Evolutionary conservation across 768 basidiomycete genomes (phyloP), one percentile per base, ranked within the genome.

Genomic region (Leccinum ochraceum): DNA sequence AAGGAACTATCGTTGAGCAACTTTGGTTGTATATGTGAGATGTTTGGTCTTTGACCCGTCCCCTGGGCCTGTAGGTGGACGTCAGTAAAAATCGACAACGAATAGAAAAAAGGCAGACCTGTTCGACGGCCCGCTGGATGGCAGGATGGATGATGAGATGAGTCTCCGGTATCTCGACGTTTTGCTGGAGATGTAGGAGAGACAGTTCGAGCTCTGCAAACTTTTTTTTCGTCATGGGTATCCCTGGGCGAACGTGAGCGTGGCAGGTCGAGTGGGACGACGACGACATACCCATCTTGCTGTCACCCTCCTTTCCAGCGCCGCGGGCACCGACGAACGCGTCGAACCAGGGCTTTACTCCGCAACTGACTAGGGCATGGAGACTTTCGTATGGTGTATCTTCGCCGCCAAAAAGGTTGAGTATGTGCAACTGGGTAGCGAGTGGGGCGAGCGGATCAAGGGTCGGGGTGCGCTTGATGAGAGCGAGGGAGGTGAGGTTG

Each of bases 221-320:
- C 77, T 98, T 98, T 81, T 95, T 95, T 85, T 98, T 98, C 51
- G 96, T 95, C 83, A 97, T 93, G 3, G 97, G 97, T 60, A 99
- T 98, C 54, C 88, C 88, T 85, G 36, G 58, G 26, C 53, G 26
- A 6, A 20, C 32, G 50, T 2, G 44, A 54, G 26, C 11, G 34
- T 20, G 52, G 32, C 10, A 10, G 16, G 8, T 11, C 22, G 7
- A 3, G 34, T 44, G 42, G 42, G n/a, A 44, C 4, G 65, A 75
- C 48, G 58, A 4, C 17, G 8, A 67, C 81, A 60, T 59, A 81
- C 92, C 93, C 87, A 93, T 90, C 76, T 94, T 92, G 49, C 80
- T 83, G 71, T 94, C 94, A 4, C 77, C 82, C 32, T 90, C 90
- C 70, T 92, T 94, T 56, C 84, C 86, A 59, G 81, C 78, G 28